Percentiles rank a stretch among this genome's conserved stretches.
Conservation (phyloP, 306 rosid species). For the Rubus idaeus region DNA sequence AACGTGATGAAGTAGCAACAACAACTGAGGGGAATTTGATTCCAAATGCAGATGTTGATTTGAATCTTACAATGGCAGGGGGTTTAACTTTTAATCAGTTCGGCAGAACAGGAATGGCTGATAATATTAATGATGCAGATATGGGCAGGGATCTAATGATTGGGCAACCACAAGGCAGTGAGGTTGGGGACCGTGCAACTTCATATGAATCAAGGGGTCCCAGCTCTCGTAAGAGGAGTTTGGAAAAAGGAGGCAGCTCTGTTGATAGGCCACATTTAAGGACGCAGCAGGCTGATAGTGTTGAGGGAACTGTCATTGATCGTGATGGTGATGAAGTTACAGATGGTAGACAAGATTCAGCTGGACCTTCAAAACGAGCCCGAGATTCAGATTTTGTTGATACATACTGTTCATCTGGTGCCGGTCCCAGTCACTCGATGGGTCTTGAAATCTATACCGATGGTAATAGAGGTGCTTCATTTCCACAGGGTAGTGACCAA, state of each 20-base stretch:
- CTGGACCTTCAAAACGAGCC: constrained; percentile 89
- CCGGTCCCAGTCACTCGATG: constrained; percentile 90
- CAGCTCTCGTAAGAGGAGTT: constrained; percentile 87
- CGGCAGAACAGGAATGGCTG: constrained; percentile 66
- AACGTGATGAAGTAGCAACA: constrained; percentile 96
- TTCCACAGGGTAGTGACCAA: constrained; percentile 70
- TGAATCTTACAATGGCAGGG: constrained; percentile 92
- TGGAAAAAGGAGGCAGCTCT: constrained; percentile 89
- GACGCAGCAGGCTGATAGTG: constrained; percentile 94
- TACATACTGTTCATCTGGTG: constrained; percentile 79
- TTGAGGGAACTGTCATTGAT: constrained; percentile 97
- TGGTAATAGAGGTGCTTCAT: constrained; percentile 62
- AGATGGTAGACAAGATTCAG: constrained; percentile 79
- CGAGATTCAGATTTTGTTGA: constrained; percentile 83
- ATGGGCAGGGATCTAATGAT: constrained; percentile 98
- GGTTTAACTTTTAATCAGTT: constrained; percentile 55
- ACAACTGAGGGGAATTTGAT: constrained; percentile 55
- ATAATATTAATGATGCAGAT: constrained; percentile 64
- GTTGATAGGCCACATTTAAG: constrained; percentile 65
- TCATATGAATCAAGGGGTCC: constrained; percentile 98
- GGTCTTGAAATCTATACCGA: constrained; percentile 69
- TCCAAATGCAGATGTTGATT: constrained; percentile 66
- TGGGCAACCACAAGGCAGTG: constrained; percentile 96
- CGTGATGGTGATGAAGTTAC: constrained; percentile 98
- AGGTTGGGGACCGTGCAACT: constrained; percentile 95